phyloP scores from a whole-genome alignment of 371 early-diverging fungal species.

The Mortierella sp. region DNA sequence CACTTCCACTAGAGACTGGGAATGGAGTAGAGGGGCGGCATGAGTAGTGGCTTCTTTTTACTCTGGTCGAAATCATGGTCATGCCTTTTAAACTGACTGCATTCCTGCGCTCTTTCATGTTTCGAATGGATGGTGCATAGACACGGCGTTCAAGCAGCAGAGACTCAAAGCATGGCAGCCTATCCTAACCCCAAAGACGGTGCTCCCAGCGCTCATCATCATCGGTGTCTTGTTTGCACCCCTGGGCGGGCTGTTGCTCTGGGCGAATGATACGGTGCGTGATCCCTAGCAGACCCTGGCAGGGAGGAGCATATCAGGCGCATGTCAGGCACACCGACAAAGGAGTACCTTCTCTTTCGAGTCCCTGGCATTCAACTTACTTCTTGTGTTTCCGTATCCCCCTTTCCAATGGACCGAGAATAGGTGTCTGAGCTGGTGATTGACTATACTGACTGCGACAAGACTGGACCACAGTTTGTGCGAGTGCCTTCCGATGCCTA shows the following conservation, averaged over 20 bases:
- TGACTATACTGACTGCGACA: slow-evolving; percentile 86
- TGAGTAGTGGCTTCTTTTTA: too few species aligned
- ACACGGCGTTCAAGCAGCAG: slow-evolving; percentile 96
- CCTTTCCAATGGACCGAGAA: too few species aligned
- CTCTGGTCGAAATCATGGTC: too few species aligned
- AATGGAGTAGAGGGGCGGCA: too few species aligned
- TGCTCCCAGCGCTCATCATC: slow-evolving; percentile 87
- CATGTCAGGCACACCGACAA: too few species aligned
- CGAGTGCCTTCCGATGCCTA: slow-evolving; percentile 24
- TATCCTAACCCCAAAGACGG: slow-evolving; percentile 90
- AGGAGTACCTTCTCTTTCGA: too few species aligned
- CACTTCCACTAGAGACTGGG: too few species aligned
- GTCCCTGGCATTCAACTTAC: too few species aligned
- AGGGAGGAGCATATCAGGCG: neutral
- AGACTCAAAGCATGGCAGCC: slow-evolving; percentile 96
- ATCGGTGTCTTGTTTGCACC: slow-evolving; percentile 90
- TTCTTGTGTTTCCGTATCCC: too few species aligned
- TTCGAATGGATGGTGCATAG: slow-evolving; percentile 39
- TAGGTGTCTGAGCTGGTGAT: slow-evolving; percentile 79
- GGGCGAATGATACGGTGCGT: slow-evolving; percentile 68
- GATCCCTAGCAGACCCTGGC: neutral
- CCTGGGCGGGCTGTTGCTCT: slow-evolving; percentile 79
- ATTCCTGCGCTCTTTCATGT: neutral
- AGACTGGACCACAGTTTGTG: slow-evolving; percentile 10
- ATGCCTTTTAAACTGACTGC: too few species aligned